Conservation (phyloP, 805 yeast genomes). For the Ogataea nakhonphanomensis region DNA sequence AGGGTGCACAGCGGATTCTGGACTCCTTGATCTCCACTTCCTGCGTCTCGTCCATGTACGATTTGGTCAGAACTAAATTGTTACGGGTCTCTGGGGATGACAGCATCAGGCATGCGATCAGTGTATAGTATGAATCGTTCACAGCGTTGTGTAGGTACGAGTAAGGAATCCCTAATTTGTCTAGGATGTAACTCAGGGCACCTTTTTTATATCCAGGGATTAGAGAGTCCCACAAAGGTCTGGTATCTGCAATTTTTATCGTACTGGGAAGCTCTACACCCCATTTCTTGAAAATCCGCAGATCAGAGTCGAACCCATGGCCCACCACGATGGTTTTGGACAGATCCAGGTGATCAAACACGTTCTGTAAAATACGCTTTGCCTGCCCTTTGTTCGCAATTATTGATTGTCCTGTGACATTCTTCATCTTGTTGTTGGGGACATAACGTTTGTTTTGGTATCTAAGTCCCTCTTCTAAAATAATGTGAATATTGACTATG, state of each 20-base stretch:
- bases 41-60: slow-evolving; percentile 4
- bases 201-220: slow-evolving; percentile 12
- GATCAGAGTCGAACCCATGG: slow-evolving; percentile 29
- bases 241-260: slow-evolving; percentile 31
- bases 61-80: slow-evolving; percentile 13
- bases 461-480: slow-evolving; percentile 22
- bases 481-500: slow-evolving; percentile 27
- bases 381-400: slow-evolving; percentile 17
- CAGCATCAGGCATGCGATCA: slow-evolving; percentile 27
- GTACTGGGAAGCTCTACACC: slow-evolving; percentile 16
- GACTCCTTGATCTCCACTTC: background rate
- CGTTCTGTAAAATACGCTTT: slow-evolving; percentile 13
- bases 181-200: slow-evolving; percentile 25
- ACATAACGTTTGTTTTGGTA: slow-evolving; percentile 25
- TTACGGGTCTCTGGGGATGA: slow-evolving; percentile 26
- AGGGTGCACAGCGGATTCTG: slow-evolving; percentile 17
- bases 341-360: slow-evolving; percentile 15
- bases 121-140: slow-evolving; percentile 32
- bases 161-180: slow-evolving; percentile 28
- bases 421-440: slow-evolving; percentile 27
- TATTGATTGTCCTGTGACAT: slow-evolving; percentile 30
- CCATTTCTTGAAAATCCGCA: slow-evolving; percentile 18
- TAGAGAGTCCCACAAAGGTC: slow-evolving; percentile 25
- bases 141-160: slow-evolving; percentile 32
- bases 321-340: slow-evolving; percentile 26